phyloP scores from a whole-genome alignment of 1,284 basidiomycete species.

The Volvariella volvacea region DNA sequence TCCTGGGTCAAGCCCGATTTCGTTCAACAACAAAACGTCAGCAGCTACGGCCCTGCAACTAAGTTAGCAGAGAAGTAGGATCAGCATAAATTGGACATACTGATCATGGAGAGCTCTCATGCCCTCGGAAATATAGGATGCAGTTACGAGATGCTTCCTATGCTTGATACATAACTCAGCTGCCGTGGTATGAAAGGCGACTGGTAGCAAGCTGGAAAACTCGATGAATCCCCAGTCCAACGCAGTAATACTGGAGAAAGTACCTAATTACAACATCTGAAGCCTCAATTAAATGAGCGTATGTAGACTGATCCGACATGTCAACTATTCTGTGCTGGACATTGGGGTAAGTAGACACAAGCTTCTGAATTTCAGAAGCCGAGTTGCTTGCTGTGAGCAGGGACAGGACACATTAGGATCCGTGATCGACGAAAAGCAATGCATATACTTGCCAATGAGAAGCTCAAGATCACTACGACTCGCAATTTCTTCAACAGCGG shows the following conservation, averaged over 20 bases:
- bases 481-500: conserved; percentile 72
- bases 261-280: conserved; percentile 41
- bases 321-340: conserved; percentile 60
- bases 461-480: conserved; percentile 53
- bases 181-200: conserved; percentile 67
- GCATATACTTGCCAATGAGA: conserved; percentile 60
- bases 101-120: conserved; percentile 67
- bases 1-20: conserved; percentile 94
- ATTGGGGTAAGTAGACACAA: conserved; percentile 49
- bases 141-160: conserved; percentile 81
- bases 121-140: conserved; percentile 83
- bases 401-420: not conserved
- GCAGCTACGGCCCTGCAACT: conserved; percentile 53
- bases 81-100: conserved; percentile 32
- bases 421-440: not conserved
- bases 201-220: conserved; percentile 66
- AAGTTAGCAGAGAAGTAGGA: conserved; percentile 1
- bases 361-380: conserved; percentile 48
- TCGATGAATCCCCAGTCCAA: conserved; percentile 1
- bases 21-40: conserved; percentile 79
- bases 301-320: conserved; percentile 44
- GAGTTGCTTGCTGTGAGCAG: conserved; percentile 65
- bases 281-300: conserved; percentile 46
- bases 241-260: conserved; percentile 4
- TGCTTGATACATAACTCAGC: conserved; percentile 76